A percentile compares a stretch with the other conserved stretches of the same genome.
phyloP scores from a whole-genome alignment of 2,329 filamentous ascomycete genomes.

The Claviceps fusiformis region DNA sequence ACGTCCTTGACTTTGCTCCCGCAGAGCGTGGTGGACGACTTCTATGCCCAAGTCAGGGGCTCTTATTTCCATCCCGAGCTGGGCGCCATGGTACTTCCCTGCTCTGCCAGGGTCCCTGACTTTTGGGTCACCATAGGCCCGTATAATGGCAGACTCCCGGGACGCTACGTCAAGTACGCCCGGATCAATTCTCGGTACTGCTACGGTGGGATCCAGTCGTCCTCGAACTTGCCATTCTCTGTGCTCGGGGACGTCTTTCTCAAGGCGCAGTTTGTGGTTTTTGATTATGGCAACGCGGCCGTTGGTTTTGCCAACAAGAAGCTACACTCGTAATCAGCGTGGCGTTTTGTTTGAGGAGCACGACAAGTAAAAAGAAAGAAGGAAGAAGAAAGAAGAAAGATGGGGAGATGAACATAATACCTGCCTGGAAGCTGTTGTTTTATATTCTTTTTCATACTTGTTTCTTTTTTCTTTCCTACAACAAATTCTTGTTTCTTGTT shows the following conservation, averaged over 20 bases:
- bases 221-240: slow-evolving; percentile 22
- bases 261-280: slow-evolving; percentile 31
- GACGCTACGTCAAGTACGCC: slow-evolving; percentile 25
- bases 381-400: too few species aligned
- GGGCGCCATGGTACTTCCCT: slow-evolving; percentile 47
- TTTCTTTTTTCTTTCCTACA: too few species aligned
- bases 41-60: slow-evolving; percentile 44
- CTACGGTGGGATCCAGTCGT: slow-evolving; percentile 25
- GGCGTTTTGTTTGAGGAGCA: too few species aligned
- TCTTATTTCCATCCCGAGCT: slow-evolving; percentile 28
- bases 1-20: slow-evolving; percentile 53
- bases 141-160: slow-evolving; percentile 22
- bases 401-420: too few species aligned
- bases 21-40: slow-evolving; percentile 35
- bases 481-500: too few species aligned
- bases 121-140: slow-evolving; percentile 22
- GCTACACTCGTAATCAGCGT: not conserved
- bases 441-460: too few species aligned
- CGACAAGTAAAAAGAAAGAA: too few species aligned
- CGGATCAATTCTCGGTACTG: slow-evolving; percentile 14
- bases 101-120: slow-evolving; percentile 34
- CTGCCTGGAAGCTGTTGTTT: too few species aligned
- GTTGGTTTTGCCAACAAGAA: slow-evolving; percentile 28
- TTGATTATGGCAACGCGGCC: slow-evolving; percentile 18
- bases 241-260: slow-evolving; percentile 29